These are phyloP conservation scores for Alternaria brassicae DNA, from an alignment of 2,329 filamentous ascomycete genomes.

Conservation along the genomic window DNA sequence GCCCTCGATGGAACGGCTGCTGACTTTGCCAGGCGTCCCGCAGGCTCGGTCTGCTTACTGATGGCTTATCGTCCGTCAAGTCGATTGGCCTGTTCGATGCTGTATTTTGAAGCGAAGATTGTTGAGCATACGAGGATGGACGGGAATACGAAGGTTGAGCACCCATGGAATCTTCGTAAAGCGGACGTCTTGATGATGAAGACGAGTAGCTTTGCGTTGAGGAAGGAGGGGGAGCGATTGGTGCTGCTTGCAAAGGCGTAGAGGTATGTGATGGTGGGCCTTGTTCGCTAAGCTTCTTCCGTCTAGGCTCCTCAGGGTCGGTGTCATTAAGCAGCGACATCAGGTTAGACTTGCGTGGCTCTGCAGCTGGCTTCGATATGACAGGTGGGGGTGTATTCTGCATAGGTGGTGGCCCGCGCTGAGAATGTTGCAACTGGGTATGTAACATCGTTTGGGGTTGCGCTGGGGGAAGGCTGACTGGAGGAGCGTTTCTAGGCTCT, in stretches of 20 bases:
- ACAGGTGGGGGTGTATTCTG: conserved; percentile 28
- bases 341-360: conserved; percentile 48
- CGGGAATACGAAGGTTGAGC: conserved; percentile 39
- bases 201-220: conserved; percentile 30
- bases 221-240: conserved; percentile 42
- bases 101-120: conserved; percentile 31
- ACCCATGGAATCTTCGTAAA: conserved; percentile 32
- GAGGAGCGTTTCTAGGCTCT: conserved; percentile 39
- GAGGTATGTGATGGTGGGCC: conserved; percentile 44
- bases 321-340: conserved; percentile 49
- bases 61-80: conserved; percentile 39
- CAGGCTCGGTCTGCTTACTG: conserved; percentile 23
- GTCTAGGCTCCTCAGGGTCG: conserved; percentile 46
- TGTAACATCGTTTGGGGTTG: conserved; percentile 31
- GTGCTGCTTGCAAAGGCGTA: conserved; percentile 44
- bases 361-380: conserved; percentile 37
- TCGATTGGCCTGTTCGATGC: conserved; percentile 39
- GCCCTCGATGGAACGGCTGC: conserved; percentile 35
- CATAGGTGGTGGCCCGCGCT: conserved; percentile 27
- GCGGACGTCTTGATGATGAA: conserved; percentile 31
- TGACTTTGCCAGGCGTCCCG: conserved; percentile 43
- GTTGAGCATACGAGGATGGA: conserved; percentile 35
- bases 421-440: conserved; percentile 33
- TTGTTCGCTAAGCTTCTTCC: conserved; percentile 45
- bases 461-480: conserved; percentile 26